Evolutionary conservation across 1,284 basidiomycete species (phyloP).

Genomic region (Pseudomicrostroma phylloplanum): DNA sequence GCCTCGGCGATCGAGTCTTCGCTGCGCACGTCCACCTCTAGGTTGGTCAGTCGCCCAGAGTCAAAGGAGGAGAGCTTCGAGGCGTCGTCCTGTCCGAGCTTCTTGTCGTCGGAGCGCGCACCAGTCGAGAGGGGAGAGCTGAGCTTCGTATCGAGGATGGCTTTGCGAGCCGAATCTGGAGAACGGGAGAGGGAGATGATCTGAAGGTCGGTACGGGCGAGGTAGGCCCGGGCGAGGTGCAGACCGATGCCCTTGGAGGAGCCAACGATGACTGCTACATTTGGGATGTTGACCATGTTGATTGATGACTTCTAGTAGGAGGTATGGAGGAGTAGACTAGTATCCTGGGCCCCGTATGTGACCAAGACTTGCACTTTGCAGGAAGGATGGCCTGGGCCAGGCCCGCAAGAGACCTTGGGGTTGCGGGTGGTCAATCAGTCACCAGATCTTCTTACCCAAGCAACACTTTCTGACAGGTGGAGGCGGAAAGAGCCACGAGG

Average conservation of each 20-base stretch:
- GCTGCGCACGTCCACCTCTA: conserved; percentile 51
- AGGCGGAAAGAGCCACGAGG: too few species aligned
- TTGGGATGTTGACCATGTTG: background rate
- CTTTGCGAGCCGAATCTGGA: conserved; percentile 38
- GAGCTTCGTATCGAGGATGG: conserved; percentile 33
- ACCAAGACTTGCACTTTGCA: too few species aligned
- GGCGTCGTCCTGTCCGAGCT: conserved; percentile 5
- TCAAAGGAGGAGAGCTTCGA: conserved; percentile 16
- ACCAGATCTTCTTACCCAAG: too few species aligned
- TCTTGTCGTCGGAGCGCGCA: conserved; percentile 3
- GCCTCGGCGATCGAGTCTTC: conserved; percentile 52
- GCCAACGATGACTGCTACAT: conserved; percentile 41
- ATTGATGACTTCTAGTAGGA: too few species aligned
- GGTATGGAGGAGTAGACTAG: too few species aligned
- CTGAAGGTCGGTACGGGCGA: conserved; percentile 51
- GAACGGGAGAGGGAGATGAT: conserved; percentile 54
- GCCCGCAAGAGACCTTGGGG: too few species aligned
- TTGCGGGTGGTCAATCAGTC: too few species aligned
- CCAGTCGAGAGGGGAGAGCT: background rate
- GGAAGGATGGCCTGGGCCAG: too few species aligned
- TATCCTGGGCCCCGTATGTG: too few species aligned
- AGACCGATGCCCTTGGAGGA: conserved; percentile 31
- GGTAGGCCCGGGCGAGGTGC: conserved; percentile 35
- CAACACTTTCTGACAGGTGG: too few species aligned
- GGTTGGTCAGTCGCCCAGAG: conserved; percentile 49